Evolutionary conservation across 805 yeast genomes (phyloP), one percentile per base, ranked within the genome.

Genomic region (Cyberlindnera bimundalis): DNA sequence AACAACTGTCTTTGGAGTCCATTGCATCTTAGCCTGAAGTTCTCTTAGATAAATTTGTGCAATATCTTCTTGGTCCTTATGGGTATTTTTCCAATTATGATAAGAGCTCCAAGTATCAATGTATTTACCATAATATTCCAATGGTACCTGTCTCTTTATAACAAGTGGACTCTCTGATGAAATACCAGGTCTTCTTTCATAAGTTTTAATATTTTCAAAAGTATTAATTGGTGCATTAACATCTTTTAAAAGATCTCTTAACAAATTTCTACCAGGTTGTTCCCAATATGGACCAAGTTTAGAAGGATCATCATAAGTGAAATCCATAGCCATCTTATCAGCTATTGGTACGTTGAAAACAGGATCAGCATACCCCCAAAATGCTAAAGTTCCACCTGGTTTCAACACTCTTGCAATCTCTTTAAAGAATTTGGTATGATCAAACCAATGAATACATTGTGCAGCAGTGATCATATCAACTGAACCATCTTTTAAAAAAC

Each of bases 391-490:
- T 2, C 93, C 95, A 16, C 70, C 67, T 1, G 76, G 71, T 37
- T 72, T 73, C 44, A 87, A 65, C 12, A 78, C 64, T 5, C 76
- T 53, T 16, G 65, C 61, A 2, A 75, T 68, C 44, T 75, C 78
- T 5, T 59, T 52, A 56, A 78, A 79, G 56, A 80, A 81, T 21
- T 50, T 48, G 0, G 66, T 64, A 43, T 76, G 81, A 41, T 81
- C 71, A 42, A 86, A 74, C 96, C 96, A 89, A 61, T 89, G 96
- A n/a, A 74, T 78, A 43, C 89, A 83, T 57, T 89, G 89, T 0
- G 90, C 95, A n/a, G 81, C 84, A 2, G 88, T 74, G 12, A 87
- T 67, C 51, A 87, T 45, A 56, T 84, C 95, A 7, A 79, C 74
- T 0, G 76, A 35, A 53, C 50, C 39, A 65, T 55, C 58, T 62